A percentile compares a stretch with the other conserved stretches of the same genome.
These are phyloP conservation scores for Annulohypoxylon maeteangense DNA, from an alignment of 495 filamentous ascomycete genomes.

Conservation along the genomic window DNA sequence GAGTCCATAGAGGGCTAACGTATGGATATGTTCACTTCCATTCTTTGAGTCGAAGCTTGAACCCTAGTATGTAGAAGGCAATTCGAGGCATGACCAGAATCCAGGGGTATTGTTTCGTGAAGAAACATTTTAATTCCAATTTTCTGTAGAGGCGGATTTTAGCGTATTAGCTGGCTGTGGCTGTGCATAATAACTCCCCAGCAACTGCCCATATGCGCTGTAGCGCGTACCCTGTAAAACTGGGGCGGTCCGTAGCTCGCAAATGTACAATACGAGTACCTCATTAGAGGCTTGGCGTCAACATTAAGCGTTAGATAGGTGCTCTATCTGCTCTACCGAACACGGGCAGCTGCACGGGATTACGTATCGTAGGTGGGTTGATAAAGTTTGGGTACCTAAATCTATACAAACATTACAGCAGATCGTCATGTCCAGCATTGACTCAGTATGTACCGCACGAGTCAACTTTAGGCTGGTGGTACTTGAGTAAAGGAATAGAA, in stretches of 20 bases:
- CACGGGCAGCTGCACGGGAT: conserved; percentile 17
- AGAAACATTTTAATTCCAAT: neutral
- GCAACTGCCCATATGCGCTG: neutral
- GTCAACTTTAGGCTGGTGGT: conserved; percentile 9
- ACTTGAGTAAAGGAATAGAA: neutral
- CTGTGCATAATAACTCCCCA: neutral
- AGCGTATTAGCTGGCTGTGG: conserved; percentile 14
- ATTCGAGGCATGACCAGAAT: neutral
- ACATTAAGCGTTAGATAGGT: conserved; percentile 4
- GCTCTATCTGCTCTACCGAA: conserved; percentile 12
- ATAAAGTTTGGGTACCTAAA: conserved; percentile 14
- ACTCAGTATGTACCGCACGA: neutral
- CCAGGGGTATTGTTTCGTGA: neutral
- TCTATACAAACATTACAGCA: neutral
- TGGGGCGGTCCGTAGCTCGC: neutral
- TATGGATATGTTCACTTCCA: neutral
- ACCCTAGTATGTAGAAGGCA: neutral
- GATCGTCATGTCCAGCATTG: conserved; percentile 13
- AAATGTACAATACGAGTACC: conserved; percentile 20
- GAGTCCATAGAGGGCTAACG: neutral
- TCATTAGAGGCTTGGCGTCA: conserved; percentile 10
- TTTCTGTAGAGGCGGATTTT: neutral
- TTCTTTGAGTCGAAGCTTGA: neutral
- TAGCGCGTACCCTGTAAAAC: neutral
- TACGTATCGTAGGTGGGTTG: conserved; percentile 12